phyloP scores from a whole-genome alignment of 2,329 filamentous ascomycete genomes.

The Emmonsiellopsis sp. region DNA sequence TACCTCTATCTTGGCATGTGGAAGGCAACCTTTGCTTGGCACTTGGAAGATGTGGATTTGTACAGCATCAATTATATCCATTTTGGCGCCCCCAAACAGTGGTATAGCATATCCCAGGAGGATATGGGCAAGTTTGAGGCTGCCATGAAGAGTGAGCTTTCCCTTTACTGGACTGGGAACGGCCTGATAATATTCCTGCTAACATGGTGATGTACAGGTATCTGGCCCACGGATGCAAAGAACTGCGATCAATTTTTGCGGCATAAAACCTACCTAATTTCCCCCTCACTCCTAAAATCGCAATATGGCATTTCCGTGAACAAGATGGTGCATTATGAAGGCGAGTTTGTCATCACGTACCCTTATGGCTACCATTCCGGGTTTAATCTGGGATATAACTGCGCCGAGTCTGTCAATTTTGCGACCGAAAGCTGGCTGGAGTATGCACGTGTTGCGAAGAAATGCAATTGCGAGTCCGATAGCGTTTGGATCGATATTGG shows the following conservation, averaged over 20 bases:
- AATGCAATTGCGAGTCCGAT: conserved; percentile 92
- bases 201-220: conserved; percentile 30
- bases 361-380: conserved; percentile 98
- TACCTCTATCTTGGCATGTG: conserved; percentile 99
- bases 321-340: conserved; percentile 87
- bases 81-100: conserved; percentile 96
- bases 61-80: conserved; percentile 99
- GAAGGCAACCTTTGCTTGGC: conserved; percentile 99
- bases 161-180: not conserved
- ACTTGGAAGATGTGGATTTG: conserved; percentile 94
- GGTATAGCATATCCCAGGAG: conserved; percentile 97
- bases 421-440: conserved; percentile 91
- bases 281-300: conserved; percentile 73
- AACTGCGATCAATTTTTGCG: conserved; percentile 92
- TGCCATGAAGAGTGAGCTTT: conserved; percentile 66
- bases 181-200: not conserved
- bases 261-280: conserved; percentile 96
- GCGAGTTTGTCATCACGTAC: conserved; percentile 97
- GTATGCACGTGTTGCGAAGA: conserved; percentile 90
- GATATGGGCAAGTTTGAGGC: conserved; percentile 87
- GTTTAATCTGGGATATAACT: conserved; percentile 97
- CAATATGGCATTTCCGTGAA: conserved; percentile 95
- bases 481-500: conserved; percentile 97
- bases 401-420: conserved; percentile 97
- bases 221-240: conserved; percentile 93